A percentile compares a stretch with the other conserved stretches of the same genome.
These are phyloP conservation scores for Cucurbita ficifolia DNA, from an alignment of 306 rosid genomes.

Conservation along the genomic window DNA sequence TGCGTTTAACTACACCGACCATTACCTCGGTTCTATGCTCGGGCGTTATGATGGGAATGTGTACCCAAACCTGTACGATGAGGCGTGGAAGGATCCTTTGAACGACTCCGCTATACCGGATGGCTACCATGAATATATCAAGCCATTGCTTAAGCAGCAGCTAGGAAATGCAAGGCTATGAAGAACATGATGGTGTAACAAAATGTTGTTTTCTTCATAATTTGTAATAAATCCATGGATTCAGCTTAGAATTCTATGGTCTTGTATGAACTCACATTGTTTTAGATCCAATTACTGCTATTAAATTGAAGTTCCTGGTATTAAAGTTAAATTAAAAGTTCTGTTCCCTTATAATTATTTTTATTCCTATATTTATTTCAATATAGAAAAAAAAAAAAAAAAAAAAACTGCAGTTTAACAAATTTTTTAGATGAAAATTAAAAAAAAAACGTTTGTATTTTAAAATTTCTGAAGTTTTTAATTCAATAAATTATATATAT, in stretches of 20 bases:
- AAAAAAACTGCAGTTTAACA: too few species aligned
- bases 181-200: conserved; percentile 1
- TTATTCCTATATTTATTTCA: too few species aligned
- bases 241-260: neutral
- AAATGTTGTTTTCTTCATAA: neutral
- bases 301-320: neutral
- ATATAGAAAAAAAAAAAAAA: too few species aligned
- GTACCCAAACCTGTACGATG: conserved; percentile 75
- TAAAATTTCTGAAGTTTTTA: too few species aligned
- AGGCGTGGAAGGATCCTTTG: conserved; percentile 93
- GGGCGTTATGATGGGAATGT: conserved; percentile 88
- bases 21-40: conserved; percentile 71
- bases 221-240: neutral
- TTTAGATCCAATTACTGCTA: neutral
- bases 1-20: conserved; percentile 82
- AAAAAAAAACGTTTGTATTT: too few species aligned
- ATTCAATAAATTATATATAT: too few species aligned
- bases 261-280: neutral
- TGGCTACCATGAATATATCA: conserved; percentile 61
- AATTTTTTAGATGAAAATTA: too few species aligned
- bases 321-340: too few species aligned
- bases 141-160: conserved; percentile 79
- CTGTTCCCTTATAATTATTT: too few species aligned
- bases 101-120: conserved; percentile 77
- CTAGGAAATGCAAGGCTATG: conserved; percentile 70